A percentile compares a stretch with the other conserved stretches of the same genome.
These are phyloP conservation scores for Cyberlindnera maritima DNA, from an alignment of 805 yeast genomes.

Conservation along the genomic window DNA sequence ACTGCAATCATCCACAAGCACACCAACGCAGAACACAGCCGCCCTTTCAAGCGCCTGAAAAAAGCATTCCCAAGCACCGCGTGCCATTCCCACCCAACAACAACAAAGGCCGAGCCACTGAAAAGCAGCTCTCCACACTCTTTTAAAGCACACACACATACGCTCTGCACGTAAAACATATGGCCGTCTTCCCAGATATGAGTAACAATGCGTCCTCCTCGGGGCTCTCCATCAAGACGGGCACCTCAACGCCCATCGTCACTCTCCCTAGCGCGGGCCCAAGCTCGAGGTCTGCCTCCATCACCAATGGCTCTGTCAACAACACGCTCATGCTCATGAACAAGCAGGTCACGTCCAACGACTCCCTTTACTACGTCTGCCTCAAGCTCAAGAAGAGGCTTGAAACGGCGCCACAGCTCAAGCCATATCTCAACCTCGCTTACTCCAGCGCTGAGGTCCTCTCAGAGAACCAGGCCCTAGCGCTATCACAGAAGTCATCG, in stretches of 20 bases:
- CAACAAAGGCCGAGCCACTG: background rate
- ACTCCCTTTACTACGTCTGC: slow-evolving; percentile 71
- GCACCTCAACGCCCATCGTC: slow-evolving; percentile 8
- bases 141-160: background rate
- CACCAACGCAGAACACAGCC: background rate
- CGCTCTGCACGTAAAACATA: background rate
- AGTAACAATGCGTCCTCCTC: slow-evolving; percentile 8
- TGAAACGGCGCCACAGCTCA: slow-evolving; percentile 61
- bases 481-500: slow-evolving; percentile 36
- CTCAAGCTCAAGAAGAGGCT: slow-evolving; percentile 52
- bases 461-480: slow-evolving; percentile 68
- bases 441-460: slow-evolving; percentile 62
- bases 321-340: slow-evolving; percentile 51
- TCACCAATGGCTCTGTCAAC: slow-evolving; percentile 13
- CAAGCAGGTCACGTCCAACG: slow-evolving; percentile 56
- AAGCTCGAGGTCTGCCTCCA: slow-evolving; percentile 13
- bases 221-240: slow-evolving; percentile 7
- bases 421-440: slow-evolving; percentile 64
- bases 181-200: background rate
- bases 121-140: too few species aligned
- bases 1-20: too few species aligned
- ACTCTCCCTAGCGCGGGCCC: slow-evolving; percentile 5
- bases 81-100: background rate
- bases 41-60: background rate
- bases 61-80: background rate